Conservation (phyloP, 495 filamentous ascomycete genomes). For the Penicillium turbatum region DNA sequence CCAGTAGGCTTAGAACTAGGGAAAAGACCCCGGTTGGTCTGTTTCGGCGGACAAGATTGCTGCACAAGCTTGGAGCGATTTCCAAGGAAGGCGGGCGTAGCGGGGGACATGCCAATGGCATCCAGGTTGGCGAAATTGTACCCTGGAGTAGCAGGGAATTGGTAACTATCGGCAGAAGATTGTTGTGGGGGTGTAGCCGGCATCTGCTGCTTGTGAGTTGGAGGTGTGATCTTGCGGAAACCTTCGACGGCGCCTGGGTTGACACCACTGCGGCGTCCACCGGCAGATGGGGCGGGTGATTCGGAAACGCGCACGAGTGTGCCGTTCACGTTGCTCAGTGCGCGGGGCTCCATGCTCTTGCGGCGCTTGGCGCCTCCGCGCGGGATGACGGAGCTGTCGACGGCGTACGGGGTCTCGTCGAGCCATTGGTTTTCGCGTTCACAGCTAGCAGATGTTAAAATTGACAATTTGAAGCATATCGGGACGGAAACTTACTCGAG, state of each 20-base stretch:
- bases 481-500: constrained; percentile 58
- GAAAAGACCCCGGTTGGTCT: constrained; percentile 46
- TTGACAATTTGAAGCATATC: constrained; percentile 7
- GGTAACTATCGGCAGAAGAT: constrained; percentile 17
- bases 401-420: constrained; percentile 62
- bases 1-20: constrained; percentile 16
- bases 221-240: constrained; percentile 33
- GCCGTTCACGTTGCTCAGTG: constrained; percentile 68
- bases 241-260: constrained; percentile 37
- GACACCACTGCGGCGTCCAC: constrained; percentile 28
- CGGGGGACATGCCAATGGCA: constrained; percentile 46
- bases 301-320: constrained; percentile 40
- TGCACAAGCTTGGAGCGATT: constrained; percentile 55
- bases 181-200: constrained; percentile 24
- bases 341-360: constrained; percentile 88
- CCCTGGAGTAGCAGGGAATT: constrained; percentile 33
- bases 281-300: constrained; percentile 31
- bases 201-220: constrained; percentile 14
- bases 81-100: constrained; percentile 53
- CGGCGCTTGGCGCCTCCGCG: constrained; percentile 72
- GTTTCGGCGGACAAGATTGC: constrained; percentile 70
- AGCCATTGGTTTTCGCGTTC: constrained; percentile 75
- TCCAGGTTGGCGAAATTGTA: constrained; percentile 39
- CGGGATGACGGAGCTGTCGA: constrained; percentile 67
- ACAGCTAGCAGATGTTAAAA: constrained; percentile 48